Evolutionary conservation across 1,284 basidiomycete species (phyloP), one percentile per base, ranked within the genome.

Genomic region (Trametes polyzona): DNA sequence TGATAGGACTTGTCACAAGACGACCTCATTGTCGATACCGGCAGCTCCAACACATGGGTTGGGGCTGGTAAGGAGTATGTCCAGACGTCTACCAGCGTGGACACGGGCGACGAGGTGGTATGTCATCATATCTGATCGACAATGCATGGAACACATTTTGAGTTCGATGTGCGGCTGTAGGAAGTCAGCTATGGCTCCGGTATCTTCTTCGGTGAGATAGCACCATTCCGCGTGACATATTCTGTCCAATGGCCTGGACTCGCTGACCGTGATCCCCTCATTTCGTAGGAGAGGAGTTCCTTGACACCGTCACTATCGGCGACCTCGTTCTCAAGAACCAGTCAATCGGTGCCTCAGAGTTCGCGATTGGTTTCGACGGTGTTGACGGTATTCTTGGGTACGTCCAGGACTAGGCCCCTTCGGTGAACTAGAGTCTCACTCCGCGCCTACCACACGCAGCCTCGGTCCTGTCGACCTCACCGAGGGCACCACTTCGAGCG

Each of bases 21-120:
- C 55, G 55, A 58, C 36, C 51, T 71, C 26, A 61, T 71, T 43
- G 58, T 70, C 35, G 70, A 71, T 39, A 69, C 68, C 2, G 70
- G 70, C n/a, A 69, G 68, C 51, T 85, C 84, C 21, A 86, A 86
- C 73, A 88, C 84, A 7, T 88, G 86, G 86, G 72, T 87, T 42
- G 84, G 85, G 23, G 82, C 84, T 11, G 59, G 30, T 17, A 69
- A 55, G 17, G 12, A 69, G 1, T 87, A 83, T 61, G 68, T 68
- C 14, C 41, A 60, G 57, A 86, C 85, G 1, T 73, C 71, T 60
- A 80, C 81, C 47, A 82, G 81, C 53, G 47, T 43, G 17, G 59
- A 60, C 35, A 69, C 68, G 6, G 65, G 63, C 26, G 51, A 66
- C 16, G 46, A 52, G 26, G 57, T 69, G 16, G 67, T 67, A 54